Percentiles rank a stretch among this genome's conserved stretches.
Evolutionary conservation across 2,329 filamentous ascomycete genomes (phyloP).

Genomic region (Parascedosporium putredinis): DNA sequence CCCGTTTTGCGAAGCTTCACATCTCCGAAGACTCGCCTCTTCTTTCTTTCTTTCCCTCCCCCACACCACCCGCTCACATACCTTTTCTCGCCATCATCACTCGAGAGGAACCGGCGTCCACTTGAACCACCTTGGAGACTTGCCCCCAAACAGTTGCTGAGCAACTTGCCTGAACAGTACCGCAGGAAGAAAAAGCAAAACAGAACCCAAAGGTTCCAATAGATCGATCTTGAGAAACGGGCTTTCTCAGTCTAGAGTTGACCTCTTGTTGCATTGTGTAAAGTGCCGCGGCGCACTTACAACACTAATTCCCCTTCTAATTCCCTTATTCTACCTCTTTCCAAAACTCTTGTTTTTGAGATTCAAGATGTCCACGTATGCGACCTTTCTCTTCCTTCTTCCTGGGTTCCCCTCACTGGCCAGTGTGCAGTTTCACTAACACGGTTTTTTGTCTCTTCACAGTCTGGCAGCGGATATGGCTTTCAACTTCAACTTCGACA

Average conservation of each 20-base stretch:
- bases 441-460: slow-evolving; percentile 7
- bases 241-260: slow-evolving; percentile 5
- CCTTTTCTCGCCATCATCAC: not conserved
- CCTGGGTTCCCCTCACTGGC: too few species aligned
- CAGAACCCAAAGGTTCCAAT: not conserved
- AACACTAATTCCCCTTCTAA: slow-evolving; percentile 3
- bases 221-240: not conserved
- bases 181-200: too few species aligned
- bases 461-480: slow-evolving; percentile 54
- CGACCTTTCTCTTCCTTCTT: slow-evolving; percentile 7
- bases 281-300: not conserved
- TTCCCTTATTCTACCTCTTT: not conserved
- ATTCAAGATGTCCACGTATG: slow-evolving; percentile 25
- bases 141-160: slow-evolving; percentile 1
- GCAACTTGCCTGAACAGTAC: too few species aligned
- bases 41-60: not conserved
- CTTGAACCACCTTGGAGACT: not conserved
- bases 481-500: slow-evolving; percentile 50
- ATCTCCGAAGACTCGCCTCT: not conserved
- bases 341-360: not conserved
- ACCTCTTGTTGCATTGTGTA: not conserved
- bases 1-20: not conserved
- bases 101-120: slow-evolving; percentile 5
- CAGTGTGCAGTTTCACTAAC: slow-evolving; percentile 13
- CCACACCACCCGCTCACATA: not conserved